Evolutionary conservation across 78 protist genomes (phyloP).

Genomic region (Dictyostelium citrinum): DNA sequence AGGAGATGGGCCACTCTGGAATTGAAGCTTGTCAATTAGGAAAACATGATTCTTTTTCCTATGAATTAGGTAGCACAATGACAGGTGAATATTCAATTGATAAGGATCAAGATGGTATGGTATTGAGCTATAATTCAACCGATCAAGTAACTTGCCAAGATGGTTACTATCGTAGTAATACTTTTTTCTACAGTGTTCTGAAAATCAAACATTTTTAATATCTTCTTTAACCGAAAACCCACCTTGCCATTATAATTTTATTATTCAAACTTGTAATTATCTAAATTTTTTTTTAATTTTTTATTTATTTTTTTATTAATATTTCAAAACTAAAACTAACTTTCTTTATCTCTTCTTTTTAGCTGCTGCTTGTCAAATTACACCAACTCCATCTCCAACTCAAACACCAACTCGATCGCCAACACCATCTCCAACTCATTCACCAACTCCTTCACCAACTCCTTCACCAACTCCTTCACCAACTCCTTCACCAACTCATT

Average conservation of each 20-base stretch:
- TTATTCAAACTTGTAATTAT: not conserved
- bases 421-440: not conserved
- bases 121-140: not conserved
- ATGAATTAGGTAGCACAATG: not conserved
- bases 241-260: not conserved
- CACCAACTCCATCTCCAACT: not conserved
- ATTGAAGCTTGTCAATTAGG: not conserved
- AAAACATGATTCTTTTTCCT: not conserved
- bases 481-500: not conserved
- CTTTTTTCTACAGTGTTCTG: not conserved
- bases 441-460: not conserved
- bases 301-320: not conserved
- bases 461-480: not conserved
- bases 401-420: not conserved
- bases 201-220: not conserved
- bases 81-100: not conserved
- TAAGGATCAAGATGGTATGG: not conserved
- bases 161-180: not conserved
- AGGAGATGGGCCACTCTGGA: not conserved
- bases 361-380: not conserved
- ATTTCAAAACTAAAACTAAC: not conserved
- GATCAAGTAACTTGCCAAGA: not conserved
- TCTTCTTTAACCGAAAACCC: not conserved
- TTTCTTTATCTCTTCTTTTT: not conserved
- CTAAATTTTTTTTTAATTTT: not conserved